Percentiles rank a stretch among this genome's conserved stretches.
Evolutionary conservation across 208 protist genomes (phyloP).

Genomic region (Balamuthia mandrillaris): DNA sequence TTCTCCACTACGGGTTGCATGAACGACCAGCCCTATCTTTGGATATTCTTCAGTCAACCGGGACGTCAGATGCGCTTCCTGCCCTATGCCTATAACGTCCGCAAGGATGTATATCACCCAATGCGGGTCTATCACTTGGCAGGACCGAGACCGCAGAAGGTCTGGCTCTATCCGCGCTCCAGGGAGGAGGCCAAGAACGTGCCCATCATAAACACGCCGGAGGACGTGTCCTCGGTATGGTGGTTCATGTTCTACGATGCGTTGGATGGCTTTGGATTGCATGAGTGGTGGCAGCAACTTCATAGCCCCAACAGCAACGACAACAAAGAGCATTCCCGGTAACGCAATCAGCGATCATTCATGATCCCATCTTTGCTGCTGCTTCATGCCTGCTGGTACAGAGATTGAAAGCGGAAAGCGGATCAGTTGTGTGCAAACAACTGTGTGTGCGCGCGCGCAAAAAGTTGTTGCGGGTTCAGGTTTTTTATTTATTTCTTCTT

Average conservation of each 20-base stretch:
- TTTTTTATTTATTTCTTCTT: too few relatives aligned
- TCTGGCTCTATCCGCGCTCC: neutral
- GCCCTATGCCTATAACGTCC: conserved; percentile 4
- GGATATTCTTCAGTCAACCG: neutral
- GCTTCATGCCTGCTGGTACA: too few relatives aligned
- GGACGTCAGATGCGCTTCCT: neutral
- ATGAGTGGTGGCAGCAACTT: too few relatives aligned
- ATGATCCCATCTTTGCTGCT: too few relatives aligned
- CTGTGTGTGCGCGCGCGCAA: too few relatives aligned
- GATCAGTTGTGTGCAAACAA: too few relatives aligned
- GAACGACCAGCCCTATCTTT: neutral
- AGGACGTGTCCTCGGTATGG: neutral
- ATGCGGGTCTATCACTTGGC: conserved; percentile 11
- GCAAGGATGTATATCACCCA: neutral
- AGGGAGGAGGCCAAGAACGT: neutral
- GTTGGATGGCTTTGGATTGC: too few relatives aligned
- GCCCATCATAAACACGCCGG: neutral
- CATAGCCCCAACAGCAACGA: too few relatives aligned
- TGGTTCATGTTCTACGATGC: neutral
- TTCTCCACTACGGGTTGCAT: neutral
- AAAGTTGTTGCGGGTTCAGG: too few relatives aligned
- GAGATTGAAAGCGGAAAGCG: too few relatives aligned
- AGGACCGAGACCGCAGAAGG: neutral
- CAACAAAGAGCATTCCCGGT: too few relatives aligned
- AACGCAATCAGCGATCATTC: too few relatives aligned